Base-by-base conservation (phyloP, 495 filamentous ascomycete genomes). In the Xylaria venustula region DNA sequence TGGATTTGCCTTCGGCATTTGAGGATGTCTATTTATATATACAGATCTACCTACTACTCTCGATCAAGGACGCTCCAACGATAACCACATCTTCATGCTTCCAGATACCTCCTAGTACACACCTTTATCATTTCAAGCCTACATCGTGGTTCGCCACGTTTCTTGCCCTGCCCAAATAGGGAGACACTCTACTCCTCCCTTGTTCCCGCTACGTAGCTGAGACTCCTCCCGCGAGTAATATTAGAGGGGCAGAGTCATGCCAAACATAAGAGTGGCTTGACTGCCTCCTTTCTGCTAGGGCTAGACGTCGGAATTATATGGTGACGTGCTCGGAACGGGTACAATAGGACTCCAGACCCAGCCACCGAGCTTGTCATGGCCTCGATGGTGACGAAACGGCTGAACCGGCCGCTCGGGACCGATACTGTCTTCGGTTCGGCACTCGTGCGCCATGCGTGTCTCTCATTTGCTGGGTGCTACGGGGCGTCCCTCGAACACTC, bases 381-480 rank as follows among this genome's bases (percentile, higher is more conserved):
- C n/a, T 51, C 36, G 3, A 37, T 23, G 54, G 54, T 41, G 23
- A 37, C 14, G 42, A 47, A 48, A 57, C 42, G 54, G 54, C 42
- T 36, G 54, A 57, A 26, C 54, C 54, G 44, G 20, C 19, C 15
- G 1, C 30, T 57, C 54, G 54, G 54, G 54, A 46, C 42, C 54
- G 54, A 48, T 23, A 25, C 25, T 32, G 53, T 37, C n/a, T 19
- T 46, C 54, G 30, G 54, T 17, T 57, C 41, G 54, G 54, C 42
- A 36, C 17, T 57, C 22, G 17, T 26, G 20, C 54, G 30, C 15
- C 41, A 34, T 8, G 4, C 26, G 6, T 42, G 7, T 14, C 14
- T 14, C 40, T 17, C 26, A 34, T 47, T 57, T 26, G 20, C 30
- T 36, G 20, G 37, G 6, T 25, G 53, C 53, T 40, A 45, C 53